Percentiles rank a stretch among this genome's conserved stretches.
phyloP scores from a whole-genome alignment of 768 basidiomycete species.

The Collybiopsis luxurians region DNA sequence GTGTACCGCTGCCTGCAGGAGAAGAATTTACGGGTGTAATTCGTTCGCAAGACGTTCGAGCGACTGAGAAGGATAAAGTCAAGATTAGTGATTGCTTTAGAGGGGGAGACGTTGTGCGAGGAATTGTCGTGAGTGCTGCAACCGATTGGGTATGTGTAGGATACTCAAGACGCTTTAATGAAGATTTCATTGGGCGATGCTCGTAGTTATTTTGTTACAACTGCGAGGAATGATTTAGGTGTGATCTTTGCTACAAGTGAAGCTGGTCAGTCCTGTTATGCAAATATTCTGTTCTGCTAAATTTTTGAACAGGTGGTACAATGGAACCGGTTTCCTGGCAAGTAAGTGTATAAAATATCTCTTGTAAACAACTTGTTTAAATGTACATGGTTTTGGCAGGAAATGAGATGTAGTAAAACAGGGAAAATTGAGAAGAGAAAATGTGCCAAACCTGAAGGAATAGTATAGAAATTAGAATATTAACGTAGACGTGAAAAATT shows the following conservation, averaged over 20 bases:
- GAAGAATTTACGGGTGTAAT: slow-evolving; percentile 92
- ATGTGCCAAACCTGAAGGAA: slow-evolving; percentile 78
- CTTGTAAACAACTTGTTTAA: not conserved
- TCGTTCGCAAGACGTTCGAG: slow-evolving; percentile 82
- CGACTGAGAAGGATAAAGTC: slow-evolving; percentile 87
- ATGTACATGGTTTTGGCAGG: slow-evolving; percentile 22
- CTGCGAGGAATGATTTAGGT: slow-evolving; percentile 86
- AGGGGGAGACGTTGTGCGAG: slow-evolving; percentile 87
- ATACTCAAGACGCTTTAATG: not conserved
- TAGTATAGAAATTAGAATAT: not conserved
- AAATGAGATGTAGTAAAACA: slow-evolving; percentile 85
- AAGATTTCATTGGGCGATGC: slow-evolving; percentile 93
- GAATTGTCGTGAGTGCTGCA: slow-evolving; percentile 64
- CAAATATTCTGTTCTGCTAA: not conserved
- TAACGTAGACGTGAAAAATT: not conserved
- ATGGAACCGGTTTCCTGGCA: slow-evolving; percentile 89
- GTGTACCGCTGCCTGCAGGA: slow-evolving; percentile 72
- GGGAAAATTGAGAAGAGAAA: slow-evolving; percentile 80
- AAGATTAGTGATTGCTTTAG: slow-evolving; percentile 91
- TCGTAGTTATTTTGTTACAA: slow-evolving; percentile 89
- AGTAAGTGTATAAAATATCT: not conserved
- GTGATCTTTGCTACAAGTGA: slow-evolving; percentile 91
- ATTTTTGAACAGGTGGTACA: slow-evolving; percentile 53
- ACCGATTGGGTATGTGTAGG: not conserved
- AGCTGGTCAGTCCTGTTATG: slow-evolving; percentile 51